A percentile compares a stretch with the other conserved stretches of the same genome.
Conservation (phyloP, 1,284 basidiomycete species). For the Irpex sp. region DNA sequence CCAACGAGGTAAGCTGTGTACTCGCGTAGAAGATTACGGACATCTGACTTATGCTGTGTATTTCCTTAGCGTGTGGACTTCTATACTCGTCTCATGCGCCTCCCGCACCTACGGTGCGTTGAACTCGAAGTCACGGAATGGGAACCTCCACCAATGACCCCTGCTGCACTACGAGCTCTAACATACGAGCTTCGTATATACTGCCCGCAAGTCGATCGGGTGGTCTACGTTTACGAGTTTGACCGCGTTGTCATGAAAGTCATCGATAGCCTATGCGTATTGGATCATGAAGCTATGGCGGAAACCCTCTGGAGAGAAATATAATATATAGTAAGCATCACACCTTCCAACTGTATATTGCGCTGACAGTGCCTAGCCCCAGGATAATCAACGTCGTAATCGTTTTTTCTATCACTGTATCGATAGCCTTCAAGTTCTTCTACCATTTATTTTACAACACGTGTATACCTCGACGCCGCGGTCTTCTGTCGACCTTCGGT, state of each 20-base stretch:
- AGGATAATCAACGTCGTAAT: background rate
- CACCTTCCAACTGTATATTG: background rate
- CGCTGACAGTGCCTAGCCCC: background rate
- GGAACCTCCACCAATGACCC: conserved; percentile 48
- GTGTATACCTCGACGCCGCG: background rate
- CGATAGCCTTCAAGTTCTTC: background rate
- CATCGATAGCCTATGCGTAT: conserved; percentile 34
- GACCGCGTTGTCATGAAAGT: conserved; percentile 47
- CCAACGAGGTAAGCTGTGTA: conserved; percentile 31
- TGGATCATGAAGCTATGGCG: conserved; percentile 36
- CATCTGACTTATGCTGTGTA: conserved; percentile 1
- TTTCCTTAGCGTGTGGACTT: conserved; percentile 47
- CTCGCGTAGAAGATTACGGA: background rate
- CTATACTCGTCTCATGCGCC: conserved; percentile 50
- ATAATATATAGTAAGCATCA: conserved; percentile 15
- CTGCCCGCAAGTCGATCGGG: conserved; percentile 40
- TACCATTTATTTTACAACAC: background rate
- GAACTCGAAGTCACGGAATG: conserved; percentile 62
- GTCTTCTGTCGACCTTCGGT: background rate
- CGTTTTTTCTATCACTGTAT: background rate
- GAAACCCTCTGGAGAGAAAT: conserved; percentile 51
- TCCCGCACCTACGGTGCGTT: conserved; percentile 43
- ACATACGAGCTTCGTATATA: conserved; percentile 55
- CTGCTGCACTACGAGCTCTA: conserved; percentile 48
- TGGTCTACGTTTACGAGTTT: conserved; percentile 57